These are phyloP conservation scores for Xylariales sp. DNA, from an alignment of 2,329 filamentous ascomycete genomes.

Conservation along the genomic window DNA sequence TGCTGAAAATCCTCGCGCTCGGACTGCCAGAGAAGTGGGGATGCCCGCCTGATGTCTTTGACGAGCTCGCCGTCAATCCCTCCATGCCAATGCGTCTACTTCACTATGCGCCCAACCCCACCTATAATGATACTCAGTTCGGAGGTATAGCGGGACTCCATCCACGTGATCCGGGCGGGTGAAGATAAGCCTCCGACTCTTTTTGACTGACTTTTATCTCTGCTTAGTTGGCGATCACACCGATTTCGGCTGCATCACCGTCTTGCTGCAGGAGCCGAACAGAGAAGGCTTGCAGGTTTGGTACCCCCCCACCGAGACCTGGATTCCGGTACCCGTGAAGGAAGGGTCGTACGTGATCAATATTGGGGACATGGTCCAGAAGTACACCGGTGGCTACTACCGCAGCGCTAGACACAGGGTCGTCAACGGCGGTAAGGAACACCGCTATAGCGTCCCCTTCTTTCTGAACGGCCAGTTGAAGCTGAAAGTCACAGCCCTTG, in stretches of 20 bases:
- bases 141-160: conserved; percentile 34
- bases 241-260: conserved; percentile 48
- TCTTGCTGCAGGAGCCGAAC: conserved; percentile 49
- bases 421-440: conserved; percentile 43
- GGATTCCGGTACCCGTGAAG: conserved; percentile 49
- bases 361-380: conserved; percentile 53
- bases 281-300: conserved; percentile 48
- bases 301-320: conserved; percentile 43
- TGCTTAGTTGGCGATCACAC: conserved; percentile 46
- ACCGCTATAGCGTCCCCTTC: conserved; percentile 47
- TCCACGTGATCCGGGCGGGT: background rate
- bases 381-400: conserved; percentile 48
- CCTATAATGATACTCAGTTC: conserved; percentile 43
- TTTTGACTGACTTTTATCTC: conserved; percentile 9
- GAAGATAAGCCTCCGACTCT: too few relatives aligned
- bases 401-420: conserved; percentile 50
- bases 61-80: conserved; percentile 40
- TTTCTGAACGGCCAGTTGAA: conserved; percentile 47
- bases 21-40: conserved; percentile 44
- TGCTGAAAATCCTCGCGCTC: conserved; percentile 44
- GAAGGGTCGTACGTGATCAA: conserved; percentile 53
- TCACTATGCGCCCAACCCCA: conserved; percentile 45
- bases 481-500: conserved; percentile 39
- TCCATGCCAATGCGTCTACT: conserved; percentile 46
- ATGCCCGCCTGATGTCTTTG: conserved; percentile 40